A percentile compares a stretch with the other conserved stretches of the same genome.
Evolutionary conservation across 192 early-diverging fungal species (phyloP).

Genomic region (Backusella parvicylindrica): DNA sequence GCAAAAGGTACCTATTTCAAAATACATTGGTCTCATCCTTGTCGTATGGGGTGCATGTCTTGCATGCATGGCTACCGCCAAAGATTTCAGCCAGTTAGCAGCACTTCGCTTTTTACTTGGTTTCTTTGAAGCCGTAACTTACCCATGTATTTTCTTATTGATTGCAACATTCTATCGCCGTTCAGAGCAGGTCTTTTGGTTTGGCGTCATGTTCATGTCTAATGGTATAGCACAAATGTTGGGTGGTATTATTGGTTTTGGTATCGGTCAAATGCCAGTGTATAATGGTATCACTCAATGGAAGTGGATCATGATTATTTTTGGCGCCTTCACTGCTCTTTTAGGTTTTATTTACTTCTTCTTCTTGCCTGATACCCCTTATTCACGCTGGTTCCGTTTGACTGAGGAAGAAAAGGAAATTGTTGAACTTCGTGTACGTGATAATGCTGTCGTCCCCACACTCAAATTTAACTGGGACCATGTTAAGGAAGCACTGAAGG

Average conservation of each 20-base stretch:
- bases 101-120: constrained; percentile 19
- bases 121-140: constrained; percentile 18
- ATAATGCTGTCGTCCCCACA: constrained; percentile 17
- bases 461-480: constrained; percentile 11
- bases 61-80: constrained; percentile 2
- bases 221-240: constrained; percentile 18
- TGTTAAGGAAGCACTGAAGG: constrained; percentile 9
- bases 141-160: constrained; percentile 15
- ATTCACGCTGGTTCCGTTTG: not conserved
- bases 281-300: not conserved
- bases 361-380: constrained; percentile 17
- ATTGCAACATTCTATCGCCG: constrained; percentile 18
- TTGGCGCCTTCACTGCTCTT: constrained; percentile 5
- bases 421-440: constrained; percentile 13
- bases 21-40: constrained; percentile 5
- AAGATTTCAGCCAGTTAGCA: constrained; percentile 2
- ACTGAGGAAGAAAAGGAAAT: constrained; percentile 2
- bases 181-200: constrained; percentile 1
- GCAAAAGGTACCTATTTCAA: not conserved
- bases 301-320: constrained; percentile 29
- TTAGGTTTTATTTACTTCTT: constrained; percentile 15
- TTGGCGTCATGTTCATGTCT: constrained; percentile 12
- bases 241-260: constrained; percentile 20
- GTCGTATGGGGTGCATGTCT: constrained; percentile 16
- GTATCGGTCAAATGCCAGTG: constrained; percentile 4